A percentile compares a stretch with the other conserved stretches of the same genome.
Evolutionary conservation across 495 filamentous ascomycete genomes (phyloP).

Genomic region (Penicillium malachiteum): DNA sequence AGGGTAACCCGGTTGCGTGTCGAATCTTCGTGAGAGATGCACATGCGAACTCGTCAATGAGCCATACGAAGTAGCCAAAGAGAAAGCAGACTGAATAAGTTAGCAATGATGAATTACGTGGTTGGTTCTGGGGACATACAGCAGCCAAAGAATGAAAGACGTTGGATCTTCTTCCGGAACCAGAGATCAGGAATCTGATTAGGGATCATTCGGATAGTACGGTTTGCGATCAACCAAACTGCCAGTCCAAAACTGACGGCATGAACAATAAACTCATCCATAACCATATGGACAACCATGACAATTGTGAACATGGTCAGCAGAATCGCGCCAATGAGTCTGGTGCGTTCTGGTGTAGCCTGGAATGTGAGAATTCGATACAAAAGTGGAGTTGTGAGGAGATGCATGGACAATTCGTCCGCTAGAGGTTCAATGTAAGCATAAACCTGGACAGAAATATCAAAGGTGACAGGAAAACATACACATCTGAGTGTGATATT

Average conservation of each 20-base stretch:
- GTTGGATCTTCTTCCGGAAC: constrained; percentile 16
- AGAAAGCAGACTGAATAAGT: constrained; percentile 21
- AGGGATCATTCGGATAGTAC: constrained; percentile 23
- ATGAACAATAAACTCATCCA: constrained; percentile 35
- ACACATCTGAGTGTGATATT: constrained; percentile 40
- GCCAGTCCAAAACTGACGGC: constrained; percentile 23
- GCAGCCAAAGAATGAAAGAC: constrained; percentile 21
- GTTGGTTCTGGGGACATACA: constrained; percentile 15
- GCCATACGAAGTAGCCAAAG: constrained; percentile 31
- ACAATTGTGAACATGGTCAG: constrained; percentile 21
- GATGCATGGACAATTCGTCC: constrained; percentile 37
- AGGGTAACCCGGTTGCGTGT: constrained; percentile 24
- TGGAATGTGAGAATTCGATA: constrained; percentile 31
- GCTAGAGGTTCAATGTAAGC: constrained; percentile 8
- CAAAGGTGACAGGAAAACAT: not conserved
- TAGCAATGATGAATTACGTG: not conserved
- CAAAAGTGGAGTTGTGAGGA: constrained; percentile 33
- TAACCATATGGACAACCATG: constrained; percentile 32
- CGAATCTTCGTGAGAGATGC: constrained; percentile 10
- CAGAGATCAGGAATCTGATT: constrained; percentile 14
- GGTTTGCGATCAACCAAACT: constrained; percentile 23
- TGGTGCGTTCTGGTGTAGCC: constrained; percentile 15
- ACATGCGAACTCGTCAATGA: constrained; percentile 30
- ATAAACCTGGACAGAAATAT: not conserved
- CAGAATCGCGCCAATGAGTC: constrained; percentile 18